Evolutionary conservation across 805 yeast genomes (phyloP), one percentile per base, ranked within the genome.

Genomic region (Starmera dryadoides): DNA sequence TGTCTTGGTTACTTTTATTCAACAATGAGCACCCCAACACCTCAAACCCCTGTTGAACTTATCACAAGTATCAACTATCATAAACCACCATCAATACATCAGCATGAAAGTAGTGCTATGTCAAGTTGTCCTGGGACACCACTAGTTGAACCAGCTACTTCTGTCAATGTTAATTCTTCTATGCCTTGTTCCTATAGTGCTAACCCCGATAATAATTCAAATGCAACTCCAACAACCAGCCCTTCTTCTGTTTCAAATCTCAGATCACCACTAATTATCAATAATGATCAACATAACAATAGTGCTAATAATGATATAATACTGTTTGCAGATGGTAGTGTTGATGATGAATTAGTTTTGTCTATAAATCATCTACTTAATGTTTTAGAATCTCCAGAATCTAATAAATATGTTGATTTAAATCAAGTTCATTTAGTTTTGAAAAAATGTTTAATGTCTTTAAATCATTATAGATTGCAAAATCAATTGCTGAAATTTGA

Each of bases 381-480:
- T 11, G 25, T 21, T 8, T 28, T 40, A n/a, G 44, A 40, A 3
- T 28, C 38, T 11, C 18, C 35, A n/a, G 20, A 12, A 4, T 29
- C 31, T 11, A 5, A 29, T 6, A 10, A 30, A 36, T 6, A 30
- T 15, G 10, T 46, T 8, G 38, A 44, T 31, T 16, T 29, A 12
- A n/a, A 31, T 4, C 14, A 34, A 1, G 14, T 46, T 9, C 34
- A 41, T 14, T 10, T 19, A 6, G 32, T 39, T 3, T 15, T 44
- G 15, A 31, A 30, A 20, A 41, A 40, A 39, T 49, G 50, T 28
- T 42, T 49, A 21, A 25, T 37, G 4, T 40, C 46, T 2, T 33
- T 52, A 25, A 39, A 44, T 22, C 53, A 52, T 34, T 46, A 43
- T 30, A 45, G 46, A n/a, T 37, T 52, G 33, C 55, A 50, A 33